These are phyloP conservation scores for Brassica nigra DNA, from an alignment of 345 rosid genomes.

Conservation along the genomic window DNA sequence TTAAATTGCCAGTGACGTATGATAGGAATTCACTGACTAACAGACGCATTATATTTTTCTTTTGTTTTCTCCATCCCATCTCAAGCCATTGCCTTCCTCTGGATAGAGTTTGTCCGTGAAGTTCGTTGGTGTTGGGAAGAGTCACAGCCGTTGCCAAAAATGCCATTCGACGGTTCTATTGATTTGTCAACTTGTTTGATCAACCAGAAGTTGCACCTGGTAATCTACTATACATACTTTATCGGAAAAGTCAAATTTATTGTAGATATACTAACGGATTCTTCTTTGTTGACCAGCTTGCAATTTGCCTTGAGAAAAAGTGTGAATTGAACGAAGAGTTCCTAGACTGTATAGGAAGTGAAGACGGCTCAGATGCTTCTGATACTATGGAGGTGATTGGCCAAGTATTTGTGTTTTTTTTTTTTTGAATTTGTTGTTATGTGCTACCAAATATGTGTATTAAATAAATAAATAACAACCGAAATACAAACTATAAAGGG, in stretches of 20 bases:
- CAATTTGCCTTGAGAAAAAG: constrained; percentile 92
- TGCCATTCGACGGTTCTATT: constrained; percentile 62
- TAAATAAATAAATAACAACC: constrained; percentile 4
- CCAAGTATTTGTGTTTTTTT: constrained; percentile 7
- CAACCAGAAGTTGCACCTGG: constrained; percentile 94
- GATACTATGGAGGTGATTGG: constrained; percentile 48
- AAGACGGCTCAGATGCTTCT: constrained; percentile 46
- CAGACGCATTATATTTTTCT: constrained; percentile 10
- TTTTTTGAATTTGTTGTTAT: constrained; percentile 10
- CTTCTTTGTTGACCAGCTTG: constrained; percentile 59
- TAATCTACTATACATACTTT: constrained; percentile 40
- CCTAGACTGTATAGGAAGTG: constrained; percentile 76
- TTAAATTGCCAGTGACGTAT: neutral
- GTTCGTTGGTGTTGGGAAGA: constrained; percentile 99
- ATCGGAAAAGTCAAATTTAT: constrained; percentile 5
- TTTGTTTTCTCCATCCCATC: constrained; percentile 25
- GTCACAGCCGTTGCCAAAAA: constrained; percentile 78
- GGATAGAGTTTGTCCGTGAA: constrained; percentile 96
- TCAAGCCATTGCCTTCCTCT: constrained; percentile 83
- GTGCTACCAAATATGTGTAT: constrained; percentile 23
- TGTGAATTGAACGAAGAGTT: constrained; percentile 79
- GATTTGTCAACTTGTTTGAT: constrained; percentile 87
- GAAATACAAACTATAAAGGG: constrained; percentile 1
- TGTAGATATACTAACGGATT: constrained; percentile 27
- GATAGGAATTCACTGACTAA: neutral